These are phyloP conservation scores for Pythium brassicae DNA, from an alignment of 352 stramenopile species.

Conservation along the genomic window DNA sequence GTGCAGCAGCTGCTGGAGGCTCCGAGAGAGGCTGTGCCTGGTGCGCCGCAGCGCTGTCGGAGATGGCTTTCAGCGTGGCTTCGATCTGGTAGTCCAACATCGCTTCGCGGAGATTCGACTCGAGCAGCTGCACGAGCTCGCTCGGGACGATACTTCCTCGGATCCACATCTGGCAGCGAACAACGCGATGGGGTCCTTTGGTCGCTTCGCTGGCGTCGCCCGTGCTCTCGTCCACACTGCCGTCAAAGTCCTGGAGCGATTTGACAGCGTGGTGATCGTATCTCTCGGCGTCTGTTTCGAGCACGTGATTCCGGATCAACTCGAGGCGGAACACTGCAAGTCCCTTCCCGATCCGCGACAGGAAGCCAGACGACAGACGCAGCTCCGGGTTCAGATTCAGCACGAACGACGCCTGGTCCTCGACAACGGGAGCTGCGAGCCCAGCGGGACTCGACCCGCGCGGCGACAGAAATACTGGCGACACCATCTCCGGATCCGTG, in stretches of 20 bases:
- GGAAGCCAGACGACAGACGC: conserved; percentile 64
- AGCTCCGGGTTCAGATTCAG: conserved; percentile 84
- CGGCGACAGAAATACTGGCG: conserved; percentile 17
- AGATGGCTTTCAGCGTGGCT: conserved; percentile 28
- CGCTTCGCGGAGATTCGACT: conserved; percentile 69
- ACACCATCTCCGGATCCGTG: conserved; percentile 4
- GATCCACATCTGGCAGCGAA: conserved; percentile 67
- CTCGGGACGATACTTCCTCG: conserved; percentile 53
- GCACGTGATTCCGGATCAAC: conserved; percentile 23
- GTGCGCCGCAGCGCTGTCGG: background rate
- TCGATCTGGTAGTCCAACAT: conserved; percentile 82
- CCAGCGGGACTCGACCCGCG: background rate
- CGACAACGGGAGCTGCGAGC: background rate
- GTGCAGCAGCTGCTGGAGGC: background rate
- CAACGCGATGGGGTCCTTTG: conserved; percentile 5
- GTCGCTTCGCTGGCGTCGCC: background rate
- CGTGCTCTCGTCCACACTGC: background rate
- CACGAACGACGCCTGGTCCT: conserved; percentile 55
- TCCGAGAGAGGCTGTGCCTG: background rate
- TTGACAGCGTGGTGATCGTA: conserved; percentile 8
- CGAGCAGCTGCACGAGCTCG: conserved; percentile 57
- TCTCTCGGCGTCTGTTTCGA: background rate
- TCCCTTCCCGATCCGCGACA: conserved; percentile 72
- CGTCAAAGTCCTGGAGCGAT: conserved; percentile 14
- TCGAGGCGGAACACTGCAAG: conserved; percentile 68